Evolutionary conservation across 1,139 yeast genomes (phyloP), one percentile per base, ranked within the genome.

Genomic region (Geotrichum klebahnii): DNA sequence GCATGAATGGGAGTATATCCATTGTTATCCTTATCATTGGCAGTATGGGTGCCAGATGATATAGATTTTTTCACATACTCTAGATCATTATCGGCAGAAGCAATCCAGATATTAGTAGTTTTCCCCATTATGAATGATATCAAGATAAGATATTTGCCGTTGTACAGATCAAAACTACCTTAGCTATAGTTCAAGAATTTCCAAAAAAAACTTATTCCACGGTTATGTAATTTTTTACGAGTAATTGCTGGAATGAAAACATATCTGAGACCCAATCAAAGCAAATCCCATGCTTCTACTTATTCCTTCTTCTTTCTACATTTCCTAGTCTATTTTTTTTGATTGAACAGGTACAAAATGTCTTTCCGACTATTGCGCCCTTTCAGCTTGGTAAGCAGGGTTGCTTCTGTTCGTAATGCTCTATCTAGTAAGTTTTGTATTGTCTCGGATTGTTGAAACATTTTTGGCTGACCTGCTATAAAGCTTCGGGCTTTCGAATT

Each of bases 1-100:
- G 98, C 98, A 66, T 92, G 98, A 26, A 92, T 76, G 10, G 97
- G 95, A 0, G 97, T 90, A 67, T 92, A 92, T 0, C 98, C 98
- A 61, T 89, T 88, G 1, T 88, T 84, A 65, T 92, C 98, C 58
- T 83, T 80, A 17, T 83, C 77, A 62, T 87, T 83, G 2, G 96
- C 78, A 1, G 81, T 73, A 55, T 59, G 75, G 12, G 70, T 63
- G 0, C 83, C 84, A 0, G 76, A 64, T 3, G 68, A 70, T 12
- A 92, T 68, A 52, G 74, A 72, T 9, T 74, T 62, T 57, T 80
- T 77, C 12, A 92, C 96, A 9, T 74, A 64, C 3, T 73, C 76
- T 1, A 76, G 57, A 56, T 83, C 79, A 60, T 87, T 84, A 65
- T 92, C 97, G 17, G 97, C 86, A 5, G 97, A 94, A 8, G 97